Evolutionary conservation across 1,139 yeast genomes (phyloP).

Genomic region (Candida freyschussii): DNA sequence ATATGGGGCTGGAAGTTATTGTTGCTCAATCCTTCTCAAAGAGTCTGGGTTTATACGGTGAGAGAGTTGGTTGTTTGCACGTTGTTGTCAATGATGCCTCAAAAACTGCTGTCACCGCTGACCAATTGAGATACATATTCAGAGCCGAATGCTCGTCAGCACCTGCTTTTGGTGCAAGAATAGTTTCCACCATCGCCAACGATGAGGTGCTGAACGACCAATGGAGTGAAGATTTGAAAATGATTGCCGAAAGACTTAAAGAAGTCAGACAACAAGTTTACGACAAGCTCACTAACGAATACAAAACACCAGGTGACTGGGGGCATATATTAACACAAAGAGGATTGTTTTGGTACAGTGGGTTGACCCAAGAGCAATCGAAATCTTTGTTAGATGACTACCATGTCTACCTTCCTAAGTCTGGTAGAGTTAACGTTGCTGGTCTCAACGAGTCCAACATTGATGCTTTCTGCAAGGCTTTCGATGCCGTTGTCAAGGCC

Average conservation of each 20-base stretch:
- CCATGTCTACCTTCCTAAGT: constrained; percentile 67
- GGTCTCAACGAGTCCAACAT: constrained; percentile 70
- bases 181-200: constrained; percentile 45
- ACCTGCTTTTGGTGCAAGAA: constrained; percentile 50
- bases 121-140: constrained; percentile 49
- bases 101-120: constrained; percentile 34
- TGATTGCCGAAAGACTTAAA: constrained; percentile 42
- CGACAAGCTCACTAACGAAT: constrained; percentile 45
- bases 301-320: constrained; percentile 77
- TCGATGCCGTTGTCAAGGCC: constrained; percentile 42
- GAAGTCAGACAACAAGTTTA: constrained; percentile 34
- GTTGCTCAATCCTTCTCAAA: constrained; percentile 80
- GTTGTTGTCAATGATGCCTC: constrained; percentile 39
- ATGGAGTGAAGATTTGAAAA: constrained; percentile 44
- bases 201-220: constrained; percentile 35
- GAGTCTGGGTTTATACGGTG: constrained; percentile 94
- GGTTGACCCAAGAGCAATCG: constrained; percentile 61
- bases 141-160: constrained; percentile 52
- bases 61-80: constrained; percentile 80
- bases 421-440: constrained; percentile 77
- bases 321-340: constrained; percentile 78
- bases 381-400: constrained; percentile 56
- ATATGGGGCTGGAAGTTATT: constrained; percentile 26
- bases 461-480: constrained; percentile 53
- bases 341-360: constrained; percentile 85